phyloP scores from a whole-genome alignment of 1,284 basidiomycete species.

The Sporisorium iseilematis-ciliati region DNA sequence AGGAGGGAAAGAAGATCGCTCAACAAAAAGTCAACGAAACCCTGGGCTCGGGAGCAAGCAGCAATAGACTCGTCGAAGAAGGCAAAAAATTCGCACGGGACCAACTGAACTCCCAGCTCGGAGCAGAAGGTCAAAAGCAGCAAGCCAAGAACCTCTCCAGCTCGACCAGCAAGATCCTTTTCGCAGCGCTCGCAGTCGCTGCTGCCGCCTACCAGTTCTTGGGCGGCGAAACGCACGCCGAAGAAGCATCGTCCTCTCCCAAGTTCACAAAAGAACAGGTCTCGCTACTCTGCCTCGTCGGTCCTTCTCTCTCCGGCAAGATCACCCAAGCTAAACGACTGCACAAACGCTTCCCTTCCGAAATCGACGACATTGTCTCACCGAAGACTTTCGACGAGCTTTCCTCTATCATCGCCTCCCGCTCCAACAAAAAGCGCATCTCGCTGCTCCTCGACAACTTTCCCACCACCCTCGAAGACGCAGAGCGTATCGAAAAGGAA shows the following conservation, averaged over 20 bases:
- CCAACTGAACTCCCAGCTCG: slow-evolving; percentile 11
- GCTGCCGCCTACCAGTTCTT: slow-evolving; percentile 28
- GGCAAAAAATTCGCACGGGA: slow-evolving; percentile 34
- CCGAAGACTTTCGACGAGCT: slow-evolving; percentile 31
- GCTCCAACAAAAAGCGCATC: slow-evolving; percentile 22
- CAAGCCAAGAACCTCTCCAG: slow-evolving; percentile 26
- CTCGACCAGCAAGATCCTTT: slow-evolving; percentile 35
- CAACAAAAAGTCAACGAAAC: no score
- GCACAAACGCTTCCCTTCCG: slow-evolving; percentile 37
- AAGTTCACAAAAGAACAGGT: slow-evolving; percentile 39
- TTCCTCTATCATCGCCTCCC: slow-evolving; percentile 18
- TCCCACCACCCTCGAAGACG: slow-evolving; percentile 46
- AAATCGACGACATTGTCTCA: slow-evolving; percentile 31
- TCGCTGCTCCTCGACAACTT: slow-evolving; percentile 55
- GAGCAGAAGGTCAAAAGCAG: slow-evolving; percentile 19
- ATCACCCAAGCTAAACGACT: slow-evolving; percentile 52
- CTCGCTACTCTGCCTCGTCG: slow-evolving; percentile 41
- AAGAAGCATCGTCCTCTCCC: slow-evolving; percentile 28
- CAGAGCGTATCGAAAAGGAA: slow-evolving; percentile 44
- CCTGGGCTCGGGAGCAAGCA: no score
- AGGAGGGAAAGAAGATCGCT: no score
- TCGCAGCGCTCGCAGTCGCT: slow-evolving; percentile 28
- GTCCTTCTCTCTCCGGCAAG: slow-evolving; percentile 50
- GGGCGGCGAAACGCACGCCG: slow-evolving; percentile 26
- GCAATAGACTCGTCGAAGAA: slow-evolving; percentile 6